Evolutionary conservation across 768 basidiomycete species (phyloP), one percentile per base, ranked within the genome.

Genomic region (Termitomyces sp.): DNA sequence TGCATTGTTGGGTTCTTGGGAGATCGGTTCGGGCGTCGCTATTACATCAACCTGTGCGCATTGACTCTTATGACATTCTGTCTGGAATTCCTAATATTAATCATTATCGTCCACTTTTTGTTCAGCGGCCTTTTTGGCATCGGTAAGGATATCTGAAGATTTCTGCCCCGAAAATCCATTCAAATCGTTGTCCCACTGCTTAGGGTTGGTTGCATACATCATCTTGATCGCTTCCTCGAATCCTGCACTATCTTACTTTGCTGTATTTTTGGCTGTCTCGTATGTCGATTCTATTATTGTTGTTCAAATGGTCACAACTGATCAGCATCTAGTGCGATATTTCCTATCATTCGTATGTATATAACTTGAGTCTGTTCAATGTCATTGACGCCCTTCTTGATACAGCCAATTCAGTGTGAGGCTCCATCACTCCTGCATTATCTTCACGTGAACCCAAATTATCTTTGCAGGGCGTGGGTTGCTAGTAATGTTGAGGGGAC

Each of bases 401-500:
- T 49, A 23, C 48, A 78, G 77, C 77, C 29, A 79, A 78, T 58
- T 79, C 80, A 20, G 78, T 82, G 81, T 82, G 63, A 66, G 76
- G 65, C 12, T 6, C 52, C n/a, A 18, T 23, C 22, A 0, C 15
- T 36, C 18, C 22, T 45, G 9, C 12, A 3, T 31, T 32, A 13
- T 7, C 9, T 38, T 38, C 6, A 22, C 20, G 16, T 31, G 9
- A 44, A 45, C 60, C 58, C 47, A 56, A 62, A 50, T 27, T 27
- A 32, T 38, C 18, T 66, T 58, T 53, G 59, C 66, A 82, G 85
- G 5, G 84, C 87, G 29, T 91, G 87, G 87, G 79, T 87, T 16
- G 83, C 84, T 16, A 78, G 84, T 50, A 89, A 88, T 55, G 76
- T 84, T 38, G 89, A 90, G 64, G 87, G 89, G 0, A 76, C 84